Evolutionary conservation across 306 rosid species (phyloP).

Genomic region (Rosa chinensis): DNA sequence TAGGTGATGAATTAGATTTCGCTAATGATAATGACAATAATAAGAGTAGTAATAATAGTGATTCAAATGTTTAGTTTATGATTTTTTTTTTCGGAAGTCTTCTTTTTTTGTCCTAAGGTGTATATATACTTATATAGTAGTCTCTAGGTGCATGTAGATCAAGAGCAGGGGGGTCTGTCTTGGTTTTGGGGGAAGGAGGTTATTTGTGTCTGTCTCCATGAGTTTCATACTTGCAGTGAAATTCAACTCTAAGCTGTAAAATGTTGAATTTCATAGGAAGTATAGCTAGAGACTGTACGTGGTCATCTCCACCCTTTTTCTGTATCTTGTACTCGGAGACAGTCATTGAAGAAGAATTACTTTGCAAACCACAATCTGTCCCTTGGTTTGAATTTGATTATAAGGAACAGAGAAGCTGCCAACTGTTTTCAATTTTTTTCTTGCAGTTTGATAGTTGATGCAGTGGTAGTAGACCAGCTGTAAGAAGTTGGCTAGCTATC

Average conservation of each 20-base stretch:
- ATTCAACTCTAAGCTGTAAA: conserved; percentile 34
- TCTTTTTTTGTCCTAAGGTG: conserved; percentile 42
- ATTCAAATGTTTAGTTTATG: conserved; percentile 21
- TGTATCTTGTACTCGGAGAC: conserved; percentile 33
- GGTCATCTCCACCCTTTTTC: conserved; percentile 25
- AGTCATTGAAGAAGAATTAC: conserved; percentile 12
- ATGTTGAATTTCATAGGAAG: conserved; percentile 42
- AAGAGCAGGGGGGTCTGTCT: conserved; percentile 8
- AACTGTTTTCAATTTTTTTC: not conserved
- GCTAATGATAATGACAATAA: conserved; percentile 18
- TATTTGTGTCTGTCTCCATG: conserved; percentile 6
- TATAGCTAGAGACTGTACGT: conserved; percentile 5
- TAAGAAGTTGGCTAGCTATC: not conserved
- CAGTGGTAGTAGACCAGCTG: not conserved
- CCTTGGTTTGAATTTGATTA: not conserved
- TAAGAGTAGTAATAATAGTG: conserved; percentile 11
- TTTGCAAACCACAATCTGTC: not conserved
- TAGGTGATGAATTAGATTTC: conserved; percentile 17
- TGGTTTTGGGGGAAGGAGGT: not conserved
- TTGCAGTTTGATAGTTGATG: not conserved
- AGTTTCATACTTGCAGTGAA: conserved; percentile 15
- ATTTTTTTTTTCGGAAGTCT: not conserved
- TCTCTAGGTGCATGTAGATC: conserved; percentile 33
- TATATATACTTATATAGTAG: conserved; percentile 22
- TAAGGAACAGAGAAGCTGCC: not conserved